Base-by-base conservation (phyloP, 2,329 filamentous ascomycete species). In the Calonectria pauciramosa region DNA sequence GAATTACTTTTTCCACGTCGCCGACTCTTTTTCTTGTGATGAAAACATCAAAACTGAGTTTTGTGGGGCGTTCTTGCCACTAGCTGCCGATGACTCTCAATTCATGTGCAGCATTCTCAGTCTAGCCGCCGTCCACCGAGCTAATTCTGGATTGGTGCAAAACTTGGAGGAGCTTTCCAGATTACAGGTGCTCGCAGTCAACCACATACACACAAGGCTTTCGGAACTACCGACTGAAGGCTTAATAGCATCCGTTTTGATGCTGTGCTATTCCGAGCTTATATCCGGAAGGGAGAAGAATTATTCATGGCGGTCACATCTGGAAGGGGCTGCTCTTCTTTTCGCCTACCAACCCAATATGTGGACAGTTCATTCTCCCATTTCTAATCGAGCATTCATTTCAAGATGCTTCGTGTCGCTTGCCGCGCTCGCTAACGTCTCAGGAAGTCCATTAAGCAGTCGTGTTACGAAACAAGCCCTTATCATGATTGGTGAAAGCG, bases 391-490 rank as follows among this genome's bases (percentile, higher is more conserved):
- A 13, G 52, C 38, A 32, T 72, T 72, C 26, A 51, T 72, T 44
- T 44, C 54, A 4, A 68, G 26, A 11, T 72, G 70, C 20, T 72
- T 72, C 30, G 52, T 72, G 16, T 72, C 70, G 6, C 54, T 68
- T 4, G 64, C 54, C 13, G 64, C 70, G 13, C 47, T 72, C 4
- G 32, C 64, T 3, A 68, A 68, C 23, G 52, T 72, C 2, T 72
- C 70, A 10, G 70, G 63, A 13, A 23, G 32, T 10, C 63, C 64
- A 20, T 52, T 54, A 2, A 52, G 28, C 1, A 52, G 36, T 14
- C 5, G 8, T 36, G 41, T 47, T 14, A 63, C 64, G 7, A 23
- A 44, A 2, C 51, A 41, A 30, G 70, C 63, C 9, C 26, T 68
- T 18, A 16, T 26, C 18, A 59, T 72, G 54, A 8, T 68, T 20